Base-by-base conservation (phyloP, 345 rosid species). In the Eucalyptus sp. region DNA sequence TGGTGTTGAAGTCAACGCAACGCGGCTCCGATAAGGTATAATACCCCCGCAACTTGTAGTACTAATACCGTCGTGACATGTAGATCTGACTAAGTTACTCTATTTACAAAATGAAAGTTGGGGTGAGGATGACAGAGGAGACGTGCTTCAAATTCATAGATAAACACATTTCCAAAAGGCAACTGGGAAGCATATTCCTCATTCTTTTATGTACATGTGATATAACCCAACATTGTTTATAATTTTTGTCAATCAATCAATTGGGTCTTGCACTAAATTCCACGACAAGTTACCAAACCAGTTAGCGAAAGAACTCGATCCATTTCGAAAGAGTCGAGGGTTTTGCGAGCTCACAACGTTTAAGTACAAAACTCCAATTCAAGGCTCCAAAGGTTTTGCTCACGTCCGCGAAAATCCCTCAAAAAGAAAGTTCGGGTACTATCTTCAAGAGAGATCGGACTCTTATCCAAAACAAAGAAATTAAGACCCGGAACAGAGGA, bases 401-500 rank as follows among this genome's bases (percentile, higher is more conserved):
- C 71, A 29, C 1, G 31, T 62, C 8, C 0, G 9, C 8, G 5
- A 62, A 62, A 29, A 62, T 29, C 33, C 71, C 71, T 62, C 71
- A 12, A 29, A 62, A 62, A 7, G 37, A 29, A n/a, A 29, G 7
- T 64, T 15, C 15, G 18, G 37, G 37, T n/a, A 13, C 14, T 60
- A 60, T 27, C n/a, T 60, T 29, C 66, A 11, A 27, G 68, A 0
- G 16, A 60, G 15, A 60, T 27, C 31, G 31, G 68, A 27, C 16
- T 27, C 68, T 60, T 25, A 6, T 27, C 31, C 7, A 8, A 7
- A 15, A 64, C 18, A n/a, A 1, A 64, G 37, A 64, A n/a, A 14
- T n/a, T 4, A 64, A 64, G 0, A 27, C 31, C 31, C 33, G 4
- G 68, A n/a, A n/a, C 3, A n/a, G 11, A n/a, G 3, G 11, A n/a